Conservation (phyloP, 768 basidiomycete species). For the Kwoniella heveanensis region DNA sequence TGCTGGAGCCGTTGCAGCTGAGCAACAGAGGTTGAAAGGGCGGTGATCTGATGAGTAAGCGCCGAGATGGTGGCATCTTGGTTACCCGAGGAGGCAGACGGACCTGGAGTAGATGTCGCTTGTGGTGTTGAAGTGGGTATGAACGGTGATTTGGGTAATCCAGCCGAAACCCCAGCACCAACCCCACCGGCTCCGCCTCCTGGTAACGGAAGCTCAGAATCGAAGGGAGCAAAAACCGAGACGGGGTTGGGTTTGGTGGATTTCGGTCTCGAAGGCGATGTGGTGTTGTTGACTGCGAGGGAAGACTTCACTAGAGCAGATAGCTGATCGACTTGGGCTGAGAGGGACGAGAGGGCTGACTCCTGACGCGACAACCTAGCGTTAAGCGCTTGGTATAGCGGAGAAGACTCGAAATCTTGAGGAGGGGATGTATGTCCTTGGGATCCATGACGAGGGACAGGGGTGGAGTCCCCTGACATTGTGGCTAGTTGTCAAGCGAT, state of each 20-base stretch:
- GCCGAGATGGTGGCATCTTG: conserved; percentile 31
- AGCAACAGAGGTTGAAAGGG: conserved; percentile 51
- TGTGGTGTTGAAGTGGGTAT: conserved; percentile 13
- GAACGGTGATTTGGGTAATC: conserved; percentile 23
- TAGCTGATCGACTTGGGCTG: conserved; percentile 41
- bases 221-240: conserved; percentile 17
- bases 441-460: background rate
- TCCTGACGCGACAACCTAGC: conserved; percentile 40
- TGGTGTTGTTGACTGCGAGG: conserved; percentile 2
- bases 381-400: conserved; percentile 42
- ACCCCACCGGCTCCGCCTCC: background rate
- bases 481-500: background rate
- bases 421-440: background rate
- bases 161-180: background rate
- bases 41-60: conserved; percentile 51
- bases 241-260: background rate
- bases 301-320: conserved; percentile 27
- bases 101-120: background rate
- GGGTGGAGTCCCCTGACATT: conserved; percentile 15
- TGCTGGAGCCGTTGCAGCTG: conserved; percentile 55
- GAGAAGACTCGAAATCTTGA: conserved; percentile 37
- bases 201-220: conserved; percentile 11
- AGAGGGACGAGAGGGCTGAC: conserved; percentile 30
- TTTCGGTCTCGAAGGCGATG: conserved; percentile 6
- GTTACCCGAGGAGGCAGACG: background rate